phyloP scores from a whole-genome alignment of 2,329 filamentous ascomycete species.

The Paracorniculantispora psalliotae region DNA sequence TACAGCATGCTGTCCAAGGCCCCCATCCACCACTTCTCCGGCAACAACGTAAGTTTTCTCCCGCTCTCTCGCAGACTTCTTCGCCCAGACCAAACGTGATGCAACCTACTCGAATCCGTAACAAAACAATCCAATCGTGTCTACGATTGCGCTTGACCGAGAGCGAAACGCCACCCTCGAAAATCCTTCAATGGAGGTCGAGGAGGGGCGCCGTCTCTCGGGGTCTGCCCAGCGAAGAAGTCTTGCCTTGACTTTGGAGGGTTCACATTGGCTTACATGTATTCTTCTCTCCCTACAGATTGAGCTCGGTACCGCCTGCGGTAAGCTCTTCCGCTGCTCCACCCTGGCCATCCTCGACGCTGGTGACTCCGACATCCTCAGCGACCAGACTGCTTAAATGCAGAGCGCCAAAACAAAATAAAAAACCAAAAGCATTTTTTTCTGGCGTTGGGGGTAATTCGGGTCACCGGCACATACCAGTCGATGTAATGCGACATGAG shows the following conservation, averaged over 20 bases:
- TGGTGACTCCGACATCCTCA: conserved; percentile 97
- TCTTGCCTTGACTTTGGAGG: conserved; percentile 81
- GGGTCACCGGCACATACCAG: conserved; percentile 35
- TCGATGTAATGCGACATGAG: conserved; percentile 30
- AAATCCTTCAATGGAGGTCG: conserved; percentile 2
- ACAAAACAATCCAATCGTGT: background rate
- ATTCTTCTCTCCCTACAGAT: conserved; percentile 57
- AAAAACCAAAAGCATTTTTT: conserved; percentile 18
- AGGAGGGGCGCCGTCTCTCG: conserved; percentile 28
- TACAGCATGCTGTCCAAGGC: conserved; percentile 91
- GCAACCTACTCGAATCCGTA: conserved; percentile 14
- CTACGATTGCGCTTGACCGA: conserved; percentile 14
- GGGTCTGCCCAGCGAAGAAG: conserved; percentile 85
- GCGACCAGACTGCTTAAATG: conserved; percentile 61
- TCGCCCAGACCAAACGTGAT: conserved; percentile 14
- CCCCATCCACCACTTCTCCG: conserved; percentile 93
- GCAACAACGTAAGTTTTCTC: conserved; percentile 87
- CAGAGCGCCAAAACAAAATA: conserved; percentile 2
- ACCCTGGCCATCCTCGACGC: conserved; percentile 97
- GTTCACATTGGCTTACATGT: conserved; percentile 59
- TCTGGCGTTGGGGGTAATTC: conserved; percentile 41
- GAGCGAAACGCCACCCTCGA: background rate
- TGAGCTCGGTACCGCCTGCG: conserved; percentile 95
- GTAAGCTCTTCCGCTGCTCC: conserved; percentile 97
- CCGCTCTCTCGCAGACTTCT: conserved; percentile 22